These are phyloP conservation scores for Calycina marina DNA, from an alignment of 2,329 filamentous ascomycete species.

Conservation along the genomic window DNA sequence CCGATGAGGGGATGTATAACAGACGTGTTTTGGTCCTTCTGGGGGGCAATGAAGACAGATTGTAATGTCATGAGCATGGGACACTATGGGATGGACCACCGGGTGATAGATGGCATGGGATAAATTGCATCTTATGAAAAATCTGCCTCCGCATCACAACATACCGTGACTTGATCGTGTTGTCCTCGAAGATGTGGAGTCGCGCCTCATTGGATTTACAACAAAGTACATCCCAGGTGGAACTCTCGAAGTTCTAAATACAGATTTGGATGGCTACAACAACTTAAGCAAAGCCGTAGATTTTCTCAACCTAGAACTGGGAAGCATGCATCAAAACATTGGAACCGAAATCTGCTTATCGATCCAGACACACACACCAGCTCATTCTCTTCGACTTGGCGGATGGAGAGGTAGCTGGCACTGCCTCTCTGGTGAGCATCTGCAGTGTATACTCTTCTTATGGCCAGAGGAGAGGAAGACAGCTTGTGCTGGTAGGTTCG, in stretches of 20 bases:
- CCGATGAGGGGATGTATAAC: background rate
- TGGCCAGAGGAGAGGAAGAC: no score
- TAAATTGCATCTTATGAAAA: conserved; percentile 8
- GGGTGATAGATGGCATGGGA: background rate
- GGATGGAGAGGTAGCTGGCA: no score
- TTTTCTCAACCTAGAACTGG: conserved; percentile 24
- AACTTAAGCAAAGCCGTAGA: conserved; percentile 21
- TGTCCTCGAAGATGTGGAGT: conserved; percentile 23
- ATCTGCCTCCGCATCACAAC: conserved; percentile 24
- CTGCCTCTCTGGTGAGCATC: no score
- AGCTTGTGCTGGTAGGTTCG: no score
- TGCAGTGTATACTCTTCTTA: no score
- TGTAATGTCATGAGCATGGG: no score
- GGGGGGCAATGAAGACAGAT: background rate
- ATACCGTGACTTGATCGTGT: conserved; percentile 25
- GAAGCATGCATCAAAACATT: conserved; percentile 27
- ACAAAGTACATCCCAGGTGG: conserved; percentile 23
- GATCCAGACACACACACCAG: conserved; percentile 20
- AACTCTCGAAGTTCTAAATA: conserved; percentile 12
- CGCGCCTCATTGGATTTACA: conserved; percentile 26
- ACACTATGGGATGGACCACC: no score
- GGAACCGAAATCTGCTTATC: conserved; percentile 25
- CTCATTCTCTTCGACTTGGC: conserved; percentile 27
- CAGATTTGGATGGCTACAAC: no score
- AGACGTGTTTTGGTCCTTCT: background rate